A percentile compares a stretch with the other conserved stretches of the same genome.
Evolutionary conservation across 2,329 filamentous ascomycete species (phyloP).

Genomic region (Pestalotiopsis sp.): DNA sequence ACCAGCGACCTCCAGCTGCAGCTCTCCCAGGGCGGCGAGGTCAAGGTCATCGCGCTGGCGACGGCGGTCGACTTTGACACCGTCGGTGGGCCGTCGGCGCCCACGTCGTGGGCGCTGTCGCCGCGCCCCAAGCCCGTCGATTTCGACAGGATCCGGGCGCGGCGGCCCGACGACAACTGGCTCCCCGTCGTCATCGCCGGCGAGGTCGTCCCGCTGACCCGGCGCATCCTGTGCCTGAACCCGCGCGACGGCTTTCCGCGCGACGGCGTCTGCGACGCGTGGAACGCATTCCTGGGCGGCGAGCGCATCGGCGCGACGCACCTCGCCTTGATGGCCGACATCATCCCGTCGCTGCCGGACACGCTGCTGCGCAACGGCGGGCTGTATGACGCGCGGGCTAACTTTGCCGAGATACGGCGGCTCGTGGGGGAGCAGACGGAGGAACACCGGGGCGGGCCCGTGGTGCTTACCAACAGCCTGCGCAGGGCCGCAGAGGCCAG

Average conservation of each 20-base stretch:
- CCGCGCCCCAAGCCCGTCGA: conserved; percentile 18
- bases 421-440: conserved; percentile 7
- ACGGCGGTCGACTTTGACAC: conserved; percentile 20
- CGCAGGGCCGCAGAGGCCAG: conserved; percentile 10
- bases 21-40: conserved; percentile 15
- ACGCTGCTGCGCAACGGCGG: conserved; percentile 19
- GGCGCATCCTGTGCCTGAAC: conserved; percentile 14
- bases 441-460: conserved; percentile 13
- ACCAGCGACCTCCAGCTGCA: conserved; percentile 18
- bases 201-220: conserved; percentile 19
- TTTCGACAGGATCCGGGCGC: conserved; percentile 15
- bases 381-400: conserved; percentile 17
- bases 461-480: conserved; percentile 6
- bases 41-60: conserved; percentile 16
- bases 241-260: conserved; percentile 13
- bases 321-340: conserved; percentile 20
- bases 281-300: conserved; percentile 17
- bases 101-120: conserved; percentile 10
- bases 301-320: conserved; percentile 19
- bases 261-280: conserved; percentile 18
- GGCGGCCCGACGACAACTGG: conserved; percentile 20
- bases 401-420: conserved; percentile 8
- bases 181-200: conserved; percentile 14
- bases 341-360: conserved; percentile 23
- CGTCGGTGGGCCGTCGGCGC: conserved; percentile 14